Conservation (phyloP, 2,329 filamentous ascomycete genomes). For the Aureobasidium lini region DNA sequence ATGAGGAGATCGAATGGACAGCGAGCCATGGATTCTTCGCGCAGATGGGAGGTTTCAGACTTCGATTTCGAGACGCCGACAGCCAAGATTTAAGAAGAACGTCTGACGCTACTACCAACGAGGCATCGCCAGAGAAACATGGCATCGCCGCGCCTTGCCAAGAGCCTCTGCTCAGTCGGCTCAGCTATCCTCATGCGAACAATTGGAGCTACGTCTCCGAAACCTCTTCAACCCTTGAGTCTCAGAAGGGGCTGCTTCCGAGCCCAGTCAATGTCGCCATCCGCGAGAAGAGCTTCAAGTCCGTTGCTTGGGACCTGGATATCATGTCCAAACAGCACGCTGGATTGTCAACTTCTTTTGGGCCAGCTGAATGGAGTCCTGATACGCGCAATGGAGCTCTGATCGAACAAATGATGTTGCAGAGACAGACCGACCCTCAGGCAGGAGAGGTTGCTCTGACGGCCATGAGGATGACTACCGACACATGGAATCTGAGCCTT, state of each 20-base stretch:
- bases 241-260: background rate
- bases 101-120: background rate
- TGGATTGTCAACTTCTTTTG: background rate
- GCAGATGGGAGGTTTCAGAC: background rate
- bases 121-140: background rate
- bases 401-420: background rate
- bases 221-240: background rate
- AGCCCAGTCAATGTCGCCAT: background rate
- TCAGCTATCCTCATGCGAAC: background rate
- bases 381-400: background rate
- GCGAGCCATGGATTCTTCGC: conserved; percentile 1
- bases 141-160: background rate
- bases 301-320: background rate
- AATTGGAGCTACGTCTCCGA: background rate
- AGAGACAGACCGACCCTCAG: background rate
- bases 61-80: background rate
- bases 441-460: background rate
- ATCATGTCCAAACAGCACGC: background rate
- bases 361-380: background rate
- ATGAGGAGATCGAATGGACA: background rate
- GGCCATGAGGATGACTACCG: background rate
- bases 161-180: background rate
- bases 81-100: background rate
- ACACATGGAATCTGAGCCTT: background rate
- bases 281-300: background rate